phyloP scores from a whole-genome alignment of 768 basidiomycete genomes.

The Phallus indusiatus region DNA sequence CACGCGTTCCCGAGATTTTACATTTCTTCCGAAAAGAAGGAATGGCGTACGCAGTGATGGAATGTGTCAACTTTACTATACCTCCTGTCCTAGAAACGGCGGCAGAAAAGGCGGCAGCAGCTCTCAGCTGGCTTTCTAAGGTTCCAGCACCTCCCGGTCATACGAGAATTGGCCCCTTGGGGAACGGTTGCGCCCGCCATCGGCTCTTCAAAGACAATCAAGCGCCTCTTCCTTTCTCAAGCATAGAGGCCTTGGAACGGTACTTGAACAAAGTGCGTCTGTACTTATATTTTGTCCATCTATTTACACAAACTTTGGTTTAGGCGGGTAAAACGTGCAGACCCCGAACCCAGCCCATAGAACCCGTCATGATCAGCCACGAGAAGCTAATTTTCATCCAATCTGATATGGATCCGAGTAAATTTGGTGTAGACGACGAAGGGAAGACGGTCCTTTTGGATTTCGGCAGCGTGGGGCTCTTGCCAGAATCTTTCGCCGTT shows the following conservation, averaged over 20 bases:
- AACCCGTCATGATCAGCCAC: slow-evolving; percentile 14
- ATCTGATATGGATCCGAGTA: slow-evolving; percentile 21
- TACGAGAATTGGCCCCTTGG: slow-evolving; percentile 13
- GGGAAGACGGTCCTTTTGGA: slow-evolving; percentile 20
- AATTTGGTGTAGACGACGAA: slow-evolving; percentile 21
- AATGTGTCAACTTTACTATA: slow-evolving; percentile 16
- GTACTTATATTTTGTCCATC: slow-evolving; percentile 8
- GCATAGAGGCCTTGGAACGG: slow-evolving; percentile 10
- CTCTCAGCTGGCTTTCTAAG: slow-evolving; percentile 18
- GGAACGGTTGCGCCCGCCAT: slow-evolving; percentile 15
- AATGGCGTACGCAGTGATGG: slow-evolving; percentile 21
- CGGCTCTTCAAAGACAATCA: slow-evolving; percentile 15
- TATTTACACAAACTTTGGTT: background rate
- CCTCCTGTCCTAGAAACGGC: slow-evolving; percentile 11
- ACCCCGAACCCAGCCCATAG: background rate
- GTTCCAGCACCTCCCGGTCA: slow-evolving; percentile 17
- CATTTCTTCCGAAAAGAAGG: slow-evolving; percentile 14
- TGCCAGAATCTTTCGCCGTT: slow-evolving; percentile 18
- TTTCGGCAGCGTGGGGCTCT: slow-evolving; percentile 18
- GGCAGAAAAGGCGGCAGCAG: slow-evolving; percentile 14
- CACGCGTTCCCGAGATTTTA: slow-evolving; percentile 19
- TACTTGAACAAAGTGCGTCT: slow-evolving; percentile 15
- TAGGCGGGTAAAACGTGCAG: slow-evolving; percentile 11
- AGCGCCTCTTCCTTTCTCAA: slow-evolving; percentile 15
- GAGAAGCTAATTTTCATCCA: slow-evolving; percentile 23